A percentile compares a stretch with the other conserved stretches of the same genome.
These are phyloP conservation scores for Chaetoceros muelleri DNA, from an alignment of 108 stramenopile genomes.

Conservation along the genomic window DNA sequence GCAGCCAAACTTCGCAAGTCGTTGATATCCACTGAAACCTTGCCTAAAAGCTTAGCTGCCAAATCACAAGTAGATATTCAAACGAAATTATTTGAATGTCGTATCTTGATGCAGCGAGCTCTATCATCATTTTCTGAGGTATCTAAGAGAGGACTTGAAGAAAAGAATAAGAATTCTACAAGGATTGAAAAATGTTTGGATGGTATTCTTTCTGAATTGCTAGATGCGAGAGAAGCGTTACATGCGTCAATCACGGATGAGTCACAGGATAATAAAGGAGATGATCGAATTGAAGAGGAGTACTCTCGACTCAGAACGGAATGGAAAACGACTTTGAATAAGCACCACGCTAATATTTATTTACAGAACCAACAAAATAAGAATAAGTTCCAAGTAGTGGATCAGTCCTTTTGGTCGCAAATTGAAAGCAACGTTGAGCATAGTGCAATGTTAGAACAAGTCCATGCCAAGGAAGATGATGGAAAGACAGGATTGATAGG, in stretches of 20 bases:
- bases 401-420: slow-evolving; percentile 43
- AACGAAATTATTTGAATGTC: slow-evolving; percentile 43
- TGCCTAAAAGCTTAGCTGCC: slow-evolving; percentile 18
- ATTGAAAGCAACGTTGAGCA: slow-evolving; percentile 41
- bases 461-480: not conserved
- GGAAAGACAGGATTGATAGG: not conserved
- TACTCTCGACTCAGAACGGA: slow-evolving; percentile 34
- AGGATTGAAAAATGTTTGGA: not conserved
- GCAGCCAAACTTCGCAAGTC: not conserved
- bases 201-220: not conserved
- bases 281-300: slow-evolving; percentile 21
- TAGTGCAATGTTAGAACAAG: slow-evolving; percentile 13
- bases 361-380: slow-evolving; percentile 36
- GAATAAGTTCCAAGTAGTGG: slow-evolving; percentile 24
- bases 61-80: slow-evolving; percentile 42
- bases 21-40: not conserved
- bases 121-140: slow-evolving; percentile 2
- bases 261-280: not conserved
- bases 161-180: not conserved
- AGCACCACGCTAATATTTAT: slow-evolving; percentile 43
- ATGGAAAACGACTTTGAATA: slow-evolving; percentile 47
- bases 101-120: slow-evolving; percentile 62
- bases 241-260: slow-evolving; percentile 9
- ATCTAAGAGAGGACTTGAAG: slow-evolving; percentile 4
- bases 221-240: slow-evolving; percentile 21